Evolutionary conservation across 768 basidiomycete species (phyloP).

Genomic region (Chalciporus piperatus): DNA sequence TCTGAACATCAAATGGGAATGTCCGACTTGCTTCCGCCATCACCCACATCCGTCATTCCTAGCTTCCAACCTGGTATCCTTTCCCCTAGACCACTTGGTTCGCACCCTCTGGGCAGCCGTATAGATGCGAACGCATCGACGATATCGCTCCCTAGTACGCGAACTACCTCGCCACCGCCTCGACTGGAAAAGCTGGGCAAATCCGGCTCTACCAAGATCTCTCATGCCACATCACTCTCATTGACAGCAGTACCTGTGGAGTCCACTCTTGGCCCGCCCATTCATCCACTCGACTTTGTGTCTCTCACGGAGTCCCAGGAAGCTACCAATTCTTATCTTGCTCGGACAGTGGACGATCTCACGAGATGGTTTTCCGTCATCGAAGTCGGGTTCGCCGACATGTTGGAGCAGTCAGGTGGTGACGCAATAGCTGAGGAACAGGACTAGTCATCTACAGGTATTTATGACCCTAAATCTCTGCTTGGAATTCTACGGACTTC

Average conservation of each 20-base stretch:
- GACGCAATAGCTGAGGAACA: slow-evolving; percentile 67
- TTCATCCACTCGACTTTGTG: slow-evolving; percentile 70
- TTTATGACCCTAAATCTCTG: slow-evolving; percentile 7
- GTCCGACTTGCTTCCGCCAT: slow-evolving; percentile 70
- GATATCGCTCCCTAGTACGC: slow-evolving; percentile 40
- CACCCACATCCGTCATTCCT: slow-evolving; percentile 50
- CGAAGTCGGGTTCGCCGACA: slow-evolving; percentile 64
- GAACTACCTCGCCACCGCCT: slow-evolving; percentile 29
- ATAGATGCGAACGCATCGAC: slow-evolving; percentile 38
- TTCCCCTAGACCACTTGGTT: slow-evolving; percentile 39
- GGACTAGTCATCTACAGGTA: slow-evolving; percentile 33
- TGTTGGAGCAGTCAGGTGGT: slow-evolving; percentile 53
- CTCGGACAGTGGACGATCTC: slow-evolving; percentile 70
- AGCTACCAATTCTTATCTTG: slow-evolving; percentile 66
- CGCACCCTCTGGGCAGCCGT: slow-evolving; percentile 21
- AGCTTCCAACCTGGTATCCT: slow-evolving; percentile 36
- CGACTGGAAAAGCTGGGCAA: slow-evolving; percentile 21
- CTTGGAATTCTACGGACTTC: slow-evolving; percentile 12
- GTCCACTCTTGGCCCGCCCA: slow-evolving; percentile 39
- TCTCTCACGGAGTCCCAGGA: slow-evolving; percentile 51
- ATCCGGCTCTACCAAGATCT: slow-evolving; percentile 24
- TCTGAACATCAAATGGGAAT: slow-evolving; percentile 70
- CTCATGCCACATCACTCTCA: slow-evolving; percentile 32
- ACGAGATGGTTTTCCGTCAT: slow-evolving; percentile 73
- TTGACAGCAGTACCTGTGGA: slow-evolving; percentile 32